A percentile compares a stretch with the other conserved stretches of the same genome.
phyloP scores from a whole-genome alignment of 2,329 filamentous ascomycete genomes.

The Colletotrichum lini region DNA sequence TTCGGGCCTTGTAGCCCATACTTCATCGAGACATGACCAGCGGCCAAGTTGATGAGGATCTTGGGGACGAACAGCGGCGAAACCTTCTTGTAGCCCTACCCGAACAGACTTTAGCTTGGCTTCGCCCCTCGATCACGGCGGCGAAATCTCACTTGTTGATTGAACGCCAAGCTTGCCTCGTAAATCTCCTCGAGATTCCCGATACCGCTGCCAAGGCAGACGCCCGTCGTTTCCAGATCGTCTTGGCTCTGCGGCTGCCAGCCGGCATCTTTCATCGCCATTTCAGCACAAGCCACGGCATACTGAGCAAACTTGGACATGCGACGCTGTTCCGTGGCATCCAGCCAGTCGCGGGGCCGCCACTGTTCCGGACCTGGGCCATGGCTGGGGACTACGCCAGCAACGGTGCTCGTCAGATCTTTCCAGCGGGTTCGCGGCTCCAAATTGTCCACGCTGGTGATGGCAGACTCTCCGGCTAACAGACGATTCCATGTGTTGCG shows the following conservation, averaged over 20 bases:
- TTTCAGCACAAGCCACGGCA: slow-evolving; percentile 86
- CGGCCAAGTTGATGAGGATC: slow-evolving; percentile 93
- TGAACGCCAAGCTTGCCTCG: slow-evolving; percentile 82
- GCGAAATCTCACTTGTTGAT: slow-evolving; percentile 72
- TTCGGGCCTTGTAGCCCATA: slow-evolving; percentile 93
- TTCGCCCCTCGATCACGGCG: slow-evolving; percentile 36
- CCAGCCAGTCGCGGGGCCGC: slow-evolving; percentile 69
- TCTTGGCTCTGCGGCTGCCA: slow-evolving; percentile 76
- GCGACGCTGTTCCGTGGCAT: slow-evolving; percentile 72
- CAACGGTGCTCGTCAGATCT: slow-evolving; percentile 86
- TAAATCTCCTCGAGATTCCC: slow-evolving; percentile 95
- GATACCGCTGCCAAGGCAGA: slow-evolving; percentile 95
- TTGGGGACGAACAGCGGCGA: slow-evolving; percentile 95
- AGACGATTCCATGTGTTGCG: slow-evolving; percentile 86
- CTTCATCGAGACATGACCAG: slow-evolving; percentile 94
- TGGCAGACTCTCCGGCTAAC: slow-evolving; percentile 83
- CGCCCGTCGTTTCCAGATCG: slow-evolving; percentile 83
- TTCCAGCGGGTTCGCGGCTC: slow-evolving; percentile 73
- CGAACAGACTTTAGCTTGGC: slow-evolving; percentile 39
- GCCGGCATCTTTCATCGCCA: slow-evolving; percentile 86
- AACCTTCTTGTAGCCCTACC: slow-evolving; percentile 90
- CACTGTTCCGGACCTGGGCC: slow-evolving; percentile 59
- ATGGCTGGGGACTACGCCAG: slow-evolving; percentile 79
- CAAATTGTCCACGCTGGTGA: slow-evolving; percentile 78
- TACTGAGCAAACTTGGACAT: slow-evolving; percentile 96